phyloP scores from a whole-genome alignment of 176 grass and related monocot species.

The Melocanna baccifera region DNA sequence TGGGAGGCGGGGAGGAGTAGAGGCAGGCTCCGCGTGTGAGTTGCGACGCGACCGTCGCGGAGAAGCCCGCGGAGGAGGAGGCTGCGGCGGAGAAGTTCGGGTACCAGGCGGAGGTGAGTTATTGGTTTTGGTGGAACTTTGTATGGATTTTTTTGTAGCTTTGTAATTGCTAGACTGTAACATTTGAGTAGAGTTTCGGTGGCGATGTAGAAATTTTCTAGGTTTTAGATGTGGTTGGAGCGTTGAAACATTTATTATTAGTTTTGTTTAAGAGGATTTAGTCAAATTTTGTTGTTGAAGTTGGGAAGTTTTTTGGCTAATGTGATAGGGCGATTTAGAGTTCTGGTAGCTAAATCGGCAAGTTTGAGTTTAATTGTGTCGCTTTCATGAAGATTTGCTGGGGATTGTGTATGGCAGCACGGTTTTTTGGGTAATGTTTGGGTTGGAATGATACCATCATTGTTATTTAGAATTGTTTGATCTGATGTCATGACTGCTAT shows the following conservation, averaged over 20 bases:
- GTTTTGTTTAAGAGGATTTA: background rate
- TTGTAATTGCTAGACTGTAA: background rate
- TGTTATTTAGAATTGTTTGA: background rate
- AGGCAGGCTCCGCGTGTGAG: slow-evolving; percentile 32
- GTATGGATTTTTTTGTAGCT: background rate
- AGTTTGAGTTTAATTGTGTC: background rate
- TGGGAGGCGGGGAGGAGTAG: slow-evolving; percentile 37
- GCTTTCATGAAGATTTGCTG: background rate
- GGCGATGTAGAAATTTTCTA: background rate
- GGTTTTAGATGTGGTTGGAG: background rate
- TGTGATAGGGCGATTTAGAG: background rate
- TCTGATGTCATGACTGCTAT: background rate
- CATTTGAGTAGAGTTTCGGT: background rate
- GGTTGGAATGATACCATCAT: background rate
- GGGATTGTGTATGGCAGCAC: background rate
- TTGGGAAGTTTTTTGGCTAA: background rate
- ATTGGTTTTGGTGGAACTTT: background rate
- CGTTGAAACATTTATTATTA: background rate
- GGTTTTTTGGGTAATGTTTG: background rate
- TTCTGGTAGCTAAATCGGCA: background rate
- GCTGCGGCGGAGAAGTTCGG: slow-evolving; percentile 59
- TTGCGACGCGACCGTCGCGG: slow-evolving; percentile 63
- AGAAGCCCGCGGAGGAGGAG: slow-evolving; percentile 59
- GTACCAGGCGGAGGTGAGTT: slow-evolving; percentile 82
- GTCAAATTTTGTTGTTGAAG: background rate